Conservation (phyloP, 192 early-diverging fungal species). For the Backusella luteola region DNA sequence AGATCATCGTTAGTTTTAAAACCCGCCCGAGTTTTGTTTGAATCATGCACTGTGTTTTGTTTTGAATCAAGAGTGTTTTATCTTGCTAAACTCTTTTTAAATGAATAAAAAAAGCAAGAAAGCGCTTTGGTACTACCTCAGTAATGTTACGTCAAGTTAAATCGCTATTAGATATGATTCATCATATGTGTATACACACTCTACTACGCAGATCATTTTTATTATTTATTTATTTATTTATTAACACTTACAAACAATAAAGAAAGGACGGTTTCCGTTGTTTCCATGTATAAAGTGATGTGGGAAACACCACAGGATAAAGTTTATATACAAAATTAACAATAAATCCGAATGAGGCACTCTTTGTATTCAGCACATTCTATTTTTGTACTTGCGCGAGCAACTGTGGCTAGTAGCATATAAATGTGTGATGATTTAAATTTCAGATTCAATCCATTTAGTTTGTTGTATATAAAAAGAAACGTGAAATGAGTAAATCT, state of each 20-base stretch:
- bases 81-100: no score
- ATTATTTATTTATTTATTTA: background rate
- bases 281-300: background rate
- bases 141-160: background rate
- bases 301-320: background rate
- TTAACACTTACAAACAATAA: background rate
- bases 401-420: background rate
- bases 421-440: background rate
- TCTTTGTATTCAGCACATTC: background rate
- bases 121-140: background rate
- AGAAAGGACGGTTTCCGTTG: background rate
- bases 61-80: background rate
- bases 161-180: background rate
- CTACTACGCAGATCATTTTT: background rate
- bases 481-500: background rate
- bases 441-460: background rate
- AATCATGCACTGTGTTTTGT: background rate
- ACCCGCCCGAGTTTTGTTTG: background rate
- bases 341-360: background rate
- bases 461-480: background rate
- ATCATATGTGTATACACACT: background rate
- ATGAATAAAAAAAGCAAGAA: background rate
- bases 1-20: background rate
- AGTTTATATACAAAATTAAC: background rate
- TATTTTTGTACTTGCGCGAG: background rate